phyloP scores from a whole-genome alignment of 108 stramenopile genomes.

The Chaetoceros tenuissimus region DNA sequence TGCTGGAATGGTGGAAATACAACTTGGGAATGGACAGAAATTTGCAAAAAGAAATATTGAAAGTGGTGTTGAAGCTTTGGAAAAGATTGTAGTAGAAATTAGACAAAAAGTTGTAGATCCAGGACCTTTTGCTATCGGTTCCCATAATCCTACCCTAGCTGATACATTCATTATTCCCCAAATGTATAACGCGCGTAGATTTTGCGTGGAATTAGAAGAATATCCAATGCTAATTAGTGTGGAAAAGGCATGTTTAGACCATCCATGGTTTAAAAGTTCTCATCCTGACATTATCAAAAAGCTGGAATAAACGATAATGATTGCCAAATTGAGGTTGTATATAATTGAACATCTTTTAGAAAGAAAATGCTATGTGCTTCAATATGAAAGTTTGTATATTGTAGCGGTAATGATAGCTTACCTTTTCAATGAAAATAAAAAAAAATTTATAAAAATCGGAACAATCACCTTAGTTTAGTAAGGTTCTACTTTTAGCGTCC shows the following conservation, averaged over 20 bases:
- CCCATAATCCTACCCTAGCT: slow-evolving; percentile 58
- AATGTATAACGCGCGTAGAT: slow-evolving; percentile 51
- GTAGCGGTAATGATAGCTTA: too few species aligned
- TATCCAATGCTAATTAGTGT: slow-evolving; percentile 38
- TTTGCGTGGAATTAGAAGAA: slow-evolving; percentile 41
- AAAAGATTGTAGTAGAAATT: slow-evolving; percentile 25
- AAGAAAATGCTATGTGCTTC: too few species aligned
- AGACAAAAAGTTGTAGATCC: slow-evolving; percentile 3
- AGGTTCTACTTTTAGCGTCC: too few species aligned
- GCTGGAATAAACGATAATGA: too few species aligned
- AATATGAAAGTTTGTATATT: too few species aligned
- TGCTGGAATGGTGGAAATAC: slow-evolving; percentile 9
- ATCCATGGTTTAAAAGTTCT: slow-evolving; percentile 48
- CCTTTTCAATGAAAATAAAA: too few species aligned
- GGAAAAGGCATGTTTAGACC: slow-evolving; percentile 34
- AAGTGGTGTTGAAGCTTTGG: slow-evolving; percentile 41
- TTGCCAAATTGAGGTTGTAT: too few species aligned
- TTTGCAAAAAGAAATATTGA: slow-evolving; percentile 36
- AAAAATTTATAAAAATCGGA: too few species aligned
- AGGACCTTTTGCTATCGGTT: slow-evolving; percentile 62
- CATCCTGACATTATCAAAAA: too few species aligned
- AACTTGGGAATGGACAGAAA: slow-evolving; percentile 17
- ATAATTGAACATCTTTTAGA: too few species aligned
- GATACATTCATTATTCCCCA: slow-evolving; percentile 66
- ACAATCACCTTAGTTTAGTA: too few species aligned